Percentiles rank a stretch among this genome's conserved stretches.
Evolutionary conservation across 2,329 filamentous ascomycete species (phyloP).

Genomic region (Pseudogymnoascus sp.): DNA sequence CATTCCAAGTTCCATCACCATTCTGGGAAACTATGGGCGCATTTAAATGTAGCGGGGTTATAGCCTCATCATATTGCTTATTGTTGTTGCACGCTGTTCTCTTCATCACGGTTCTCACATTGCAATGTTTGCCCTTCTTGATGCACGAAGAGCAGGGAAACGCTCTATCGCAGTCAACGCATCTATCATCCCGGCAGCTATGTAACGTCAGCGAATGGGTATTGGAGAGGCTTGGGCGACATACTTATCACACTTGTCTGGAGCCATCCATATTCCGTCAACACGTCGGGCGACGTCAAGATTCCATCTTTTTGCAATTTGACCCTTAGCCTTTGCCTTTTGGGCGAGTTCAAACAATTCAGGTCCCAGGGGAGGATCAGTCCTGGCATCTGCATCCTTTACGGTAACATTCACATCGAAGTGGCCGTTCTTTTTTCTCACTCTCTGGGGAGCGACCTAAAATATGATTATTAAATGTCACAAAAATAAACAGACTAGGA

Average conservation of each 20-base stretch:
- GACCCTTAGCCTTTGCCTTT: background rate
- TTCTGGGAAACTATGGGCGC: background rate
- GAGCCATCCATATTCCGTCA: slow-evolving; percentile 10
- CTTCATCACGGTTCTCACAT: background rate
- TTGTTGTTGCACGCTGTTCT: slow-evolving; percentile 9
- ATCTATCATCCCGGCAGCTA: background rate
- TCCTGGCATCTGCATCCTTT: background rate
- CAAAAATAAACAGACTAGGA: background rate
- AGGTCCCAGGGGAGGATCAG: background rate
- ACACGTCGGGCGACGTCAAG: background rate
- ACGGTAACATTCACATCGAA: slow-evolving; percentile 1
- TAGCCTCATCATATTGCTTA: background rate
- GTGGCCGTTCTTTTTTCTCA: background rate
- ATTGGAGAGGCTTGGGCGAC: background rate
- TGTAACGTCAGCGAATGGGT: background rate
- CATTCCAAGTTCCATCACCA: background rate
- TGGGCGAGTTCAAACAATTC: background rate
- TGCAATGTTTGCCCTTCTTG: background rate
- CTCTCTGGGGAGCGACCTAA: background rate
- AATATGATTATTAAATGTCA: background rate
- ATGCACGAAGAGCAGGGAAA: background rate
- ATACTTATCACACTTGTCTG: slow-evolving; percentile 7
- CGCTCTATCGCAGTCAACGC: background rate
- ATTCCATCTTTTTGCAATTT: background rate
- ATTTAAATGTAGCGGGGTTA: background rate